These are phyloP conservation scores for Scheffersomyces lignicola DNA, from an alignment of 1,139 yeast species.

Conservation along the genomic window DNA sequence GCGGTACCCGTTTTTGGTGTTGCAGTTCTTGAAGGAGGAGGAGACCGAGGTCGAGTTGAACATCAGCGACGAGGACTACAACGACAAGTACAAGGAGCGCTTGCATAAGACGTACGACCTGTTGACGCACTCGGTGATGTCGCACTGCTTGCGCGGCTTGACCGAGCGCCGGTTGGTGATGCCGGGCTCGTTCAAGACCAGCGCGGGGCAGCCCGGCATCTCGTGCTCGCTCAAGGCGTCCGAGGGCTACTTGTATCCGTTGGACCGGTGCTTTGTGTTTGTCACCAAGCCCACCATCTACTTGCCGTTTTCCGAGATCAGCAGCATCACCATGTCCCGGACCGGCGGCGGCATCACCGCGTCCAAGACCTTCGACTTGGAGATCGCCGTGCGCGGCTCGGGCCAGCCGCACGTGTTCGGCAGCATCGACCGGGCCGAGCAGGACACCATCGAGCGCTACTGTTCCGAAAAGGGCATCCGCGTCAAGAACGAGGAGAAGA, in stretches of 20 bases:
- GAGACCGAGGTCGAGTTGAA: slow-evolving; percentile 90
- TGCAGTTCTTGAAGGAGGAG: slow-evolving; percentile 88
- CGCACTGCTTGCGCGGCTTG: slow-evolving; percentile 87
- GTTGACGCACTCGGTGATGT: slow-evolving; percentile 80
- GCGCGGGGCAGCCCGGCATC: slow-evolving; percentile 77
- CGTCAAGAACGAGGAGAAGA: slow-evolving; percentile 86
- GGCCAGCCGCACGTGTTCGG: slow-evolving; percentile 81
- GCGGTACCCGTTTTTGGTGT: slow-evolving; percentile 85
- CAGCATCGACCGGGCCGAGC: slow-evolving; percentile 89
- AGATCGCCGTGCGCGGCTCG: slow-evolving; percentile 66
- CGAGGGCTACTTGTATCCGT: slow-evolving; percentile 88
- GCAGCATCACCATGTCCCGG: slow-evolving; percentile 79
- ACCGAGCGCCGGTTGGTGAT: slow-evolving; percentile 82
- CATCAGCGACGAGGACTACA: slow-evolving; percentile 78
- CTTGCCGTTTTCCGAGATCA: slow-evolving; percentile 82
- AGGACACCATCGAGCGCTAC: slow-evolving; percentile 71
- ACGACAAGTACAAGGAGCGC: slow-evolving; percentile 72
- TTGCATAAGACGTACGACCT: slow-evolving; percentile 78
- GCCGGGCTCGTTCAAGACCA: slow-evolving; percentile 82
- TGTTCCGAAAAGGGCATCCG: slow-evolving; percentile 75
- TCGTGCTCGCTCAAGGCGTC: slow-evolving; percentile 92
- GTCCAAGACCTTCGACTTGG: slow-evolving; percentile 90
- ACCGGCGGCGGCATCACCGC: slow-evolving; percentile 80
- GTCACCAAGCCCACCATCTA: slow-evolving; percentile 93
- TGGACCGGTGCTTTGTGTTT: slow-evolving; percentile 87